Conservation (phyloP, 2,329 filamentous ascomycete species). For the Shiraia bambusicola region DNA sequence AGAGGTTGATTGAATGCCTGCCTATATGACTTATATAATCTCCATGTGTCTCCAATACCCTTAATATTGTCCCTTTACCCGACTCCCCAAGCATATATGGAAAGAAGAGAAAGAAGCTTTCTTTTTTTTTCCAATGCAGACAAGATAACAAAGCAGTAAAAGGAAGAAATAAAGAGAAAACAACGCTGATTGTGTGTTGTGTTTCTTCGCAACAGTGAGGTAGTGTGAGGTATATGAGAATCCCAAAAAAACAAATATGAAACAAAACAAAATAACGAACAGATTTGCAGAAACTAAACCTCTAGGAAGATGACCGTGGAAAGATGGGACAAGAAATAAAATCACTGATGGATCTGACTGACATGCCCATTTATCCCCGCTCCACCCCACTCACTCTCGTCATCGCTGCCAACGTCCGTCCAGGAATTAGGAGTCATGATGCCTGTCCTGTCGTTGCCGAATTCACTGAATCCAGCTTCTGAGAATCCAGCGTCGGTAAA, state of each 20-base stretch:
- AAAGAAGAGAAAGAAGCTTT: too few relatives aligned
- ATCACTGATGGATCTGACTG: slow-evolving; percentile 32
- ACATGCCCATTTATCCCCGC: slow-evolving; percentile 27
- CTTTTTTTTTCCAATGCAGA: too few relatives aligned
- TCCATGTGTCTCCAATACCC: too few relatives aligned
- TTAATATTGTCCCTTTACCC: too few relatives aligned
- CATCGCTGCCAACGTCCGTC: slow-evolving; percentile 46
- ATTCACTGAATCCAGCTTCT: slow-evolving; percentile 38
- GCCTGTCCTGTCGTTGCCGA: slow-evolving; percentile 27
- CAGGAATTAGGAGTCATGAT: slow-evolving; percentile 43
- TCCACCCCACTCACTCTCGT: slow-evolving; percentile 43
- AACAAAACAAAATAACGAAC: too few relatives aligned
- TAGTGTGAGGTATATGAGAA: background rate
- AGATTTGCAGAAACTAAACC: background rate
- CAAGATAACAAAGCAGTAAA: too few relatives aligned
- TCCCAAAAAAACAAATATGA: background rate
- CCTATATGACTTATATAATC: too few relatives aligned
- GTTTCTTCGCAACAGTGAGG: too few relatives aligned
- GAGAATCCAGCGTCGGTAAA: slow-evolving; percentile 42
- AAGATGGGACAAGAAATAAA: background rate
- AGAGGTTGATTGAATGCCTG: too few relatives aligned
- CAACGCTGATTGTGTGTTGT: too few relatives aligned
- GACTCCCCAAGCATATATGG: too few relatives aligned
- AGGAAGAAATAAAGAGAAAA: too few relatives aligned
- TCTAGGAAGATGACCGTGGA: background rate